phyloP scores from a whole-genome alignment of 2,329 filamentous ascomycete species.

The Pseudogymnoascus sp. region DNA sequence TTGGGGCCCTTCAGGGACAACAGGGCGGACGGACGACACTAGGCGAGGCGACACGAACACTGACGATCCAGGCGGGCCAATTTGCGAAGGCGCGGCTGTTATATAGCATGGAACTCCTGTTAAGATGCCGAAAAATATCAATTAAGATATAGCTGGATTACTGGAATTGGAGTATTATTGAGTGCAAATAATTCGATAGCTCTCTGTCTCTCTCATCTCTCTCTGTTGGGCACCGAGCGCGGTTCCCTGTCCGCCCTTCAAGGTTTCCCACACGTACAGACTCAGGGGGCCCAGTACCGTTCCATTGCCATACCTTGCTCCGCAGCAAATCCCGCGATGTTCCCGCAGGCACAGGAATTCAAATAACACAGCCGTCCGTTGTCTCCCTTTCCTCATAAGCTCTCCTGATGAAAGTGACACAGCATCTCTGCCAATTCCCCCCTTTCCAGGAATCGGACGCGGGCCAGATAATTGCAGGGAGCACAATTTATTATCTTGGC shows the following conservation, averaged over 20 bases:
- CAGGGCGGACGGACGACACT: neutral
- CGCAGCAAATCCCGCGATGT: neutral
- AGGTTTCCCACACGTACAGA: neutral
- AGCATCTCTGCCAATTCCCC: neutral
- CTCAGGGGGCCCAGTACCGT: conserved; percentile 2
- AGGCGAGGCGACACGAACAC: neutral
- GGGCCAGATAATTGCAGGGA: neutral
- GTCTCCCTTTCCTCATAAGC: conserved; percentile 2
- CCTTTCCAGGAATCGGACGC: neutral
- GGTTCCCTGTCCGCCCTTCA: neutral
- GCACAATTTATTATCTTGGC: neutral
- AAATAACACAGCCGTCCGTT: neutral
- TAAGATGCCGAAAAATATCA: neutral
- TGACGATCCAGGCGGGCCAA: neutral
- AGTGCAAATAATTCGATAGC: neutral
- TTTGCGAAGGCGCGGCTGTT: conserved; percentile 1
- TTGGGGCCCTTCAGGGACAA: conserved; percentile 2
- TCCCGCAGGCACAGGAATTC: conserved; percentile 8
- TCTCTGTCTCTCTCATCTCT: neutral
- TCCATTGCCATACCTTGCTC: conserved; percentile 7
- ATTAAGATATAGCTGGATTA: neutral
- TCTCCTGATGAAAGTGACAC: conserved; percentile 3
- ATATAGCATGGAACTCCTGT: neutral
- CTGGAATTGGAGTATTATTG: neutral
- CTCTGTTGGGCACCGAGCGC: neutral